These are phyloP conservation scores for Cytospora schulzeri DNA, from an alignment of 2,329 filamentous ascomycete species.

Conservation along the genomic window DNA sequence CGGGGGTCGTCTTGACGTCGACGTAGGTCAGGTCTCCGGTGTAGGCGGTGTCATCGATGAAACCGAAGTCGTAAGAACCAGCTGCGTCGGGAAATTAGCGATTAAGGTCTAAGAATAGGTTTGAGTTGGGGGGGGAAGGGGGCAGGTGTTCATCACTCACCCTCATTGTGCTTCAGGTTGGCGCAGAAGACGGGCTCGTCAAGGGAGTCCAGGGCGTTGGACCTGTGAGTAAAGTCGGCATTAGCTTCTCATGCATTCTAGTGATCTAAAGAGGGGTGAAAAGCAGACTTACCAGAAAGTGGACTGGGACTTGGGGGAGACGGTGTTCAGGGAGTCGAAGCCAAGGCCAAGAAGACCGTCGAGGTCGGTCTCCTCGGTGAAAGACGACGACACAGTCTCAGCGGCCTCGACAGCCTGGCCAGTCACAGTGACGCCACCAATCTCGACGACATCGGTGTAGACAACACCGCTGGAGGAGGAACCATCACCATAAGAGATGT, in stretches of 20 bases:
- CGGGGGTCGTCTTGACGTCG: constrained; percentile 54
- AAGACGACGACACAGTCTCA: constrained; percentile 51
- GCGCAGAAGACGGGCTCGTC: constrained; percentile 38
- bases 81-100: constrained; percentile 30
- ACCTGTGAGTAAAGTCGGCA: constrained; percentile 32
- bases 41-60: constrained; percentile 59
- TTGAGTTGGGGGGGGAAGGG: constrained; percentile 59
- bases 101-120: background rate
- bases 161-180: constrained; percentile 40
- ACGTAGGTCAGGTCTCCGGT: constrained; percentile 60
- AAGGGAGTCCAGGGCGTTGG: constrained; percentile 37
- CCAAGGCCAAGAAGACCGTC: constrained; percentile 59
- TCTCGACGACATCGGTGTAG: constrained; percentile 63
- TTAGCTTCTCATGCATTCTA: background rate
- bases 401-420: constrained; percentile 67
- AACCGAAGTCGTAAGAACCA: constrained; percentile 42
- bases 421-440: constrained; percentile 61
- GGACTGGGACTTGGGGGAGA: constrained; percentile 54
- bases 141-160: constrained; percentile 43
- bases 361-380: constrained; percentile 37
- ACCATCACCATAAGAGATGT: constrained; percentile 66
- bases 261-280: background rate
- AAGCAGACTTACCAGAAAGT: constrained; percentile 32
- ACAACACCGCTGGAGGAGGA: constrained; percentile 63
- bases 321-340: constrained; percentile 61